Base-by-base conservation (phyloP, 768 basidiomycete genomes). In the Phaeotremella fagi region DNA sequence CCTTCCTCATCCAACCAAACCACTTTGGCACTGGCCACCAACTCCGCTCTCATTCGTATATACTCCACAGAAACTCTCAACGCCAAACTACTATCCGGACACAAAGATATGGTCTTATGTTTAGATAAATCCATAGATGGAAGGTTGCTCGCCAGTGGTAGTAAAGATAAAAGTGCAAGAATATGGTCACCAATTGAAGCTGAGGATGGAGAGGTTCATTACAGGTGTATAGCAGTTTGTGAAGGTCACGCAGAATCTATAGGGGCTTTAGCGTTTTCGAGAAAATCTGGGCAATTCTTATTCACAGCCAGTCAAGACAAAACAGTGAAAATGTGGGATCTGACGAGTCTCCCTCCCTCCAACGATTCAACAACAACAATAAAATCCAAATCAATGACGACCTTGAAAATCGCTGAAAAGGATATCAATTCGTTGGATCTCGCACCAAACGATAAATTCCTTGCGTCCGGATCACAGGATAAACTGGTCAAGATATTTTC, bases 251-350 rank as follows among this genome's bases (percentile, higher is more conserved):
- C 91, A 15, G 91, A 92, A 74, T 90, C 88, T 62, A 81, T 99
- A 36, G 94, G 94, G 7, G 89, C 94, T 1, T 77, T 98, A 50
- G 85, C 88, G 1, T 77, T 97, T 71, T 84, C 88, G n/a, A 81
- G 84, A 24, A 79, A 79, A 52, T 61, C 29, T 60, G 68, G 52
- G 45, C 78, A 78, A 35, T 94, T 95, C 76, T 78, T 92, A 79
- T 87, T 97, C 71, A 95, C 91, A 14, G 95, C 94, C 27, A 89
- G 87, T 70, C 94, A 98, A 75, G 95, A 99, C 73, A 83, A 89
- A 37, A 98, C 95, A 3, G 87, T 97, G 72, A 99, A 99, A 75
- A 86, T 98, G 84, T 99, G 95, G 95, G 90, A 98, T 74, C 71
- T 98, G n/a, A 59, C 71, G 11, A 41, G 57, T 7, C 48, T 76